Evolutionary conservation across 768 basidiomycete genomes (phyloP), one percentile per base, ranked within the genome.

Genomic region (Pleurotus salmoneostramineus): DNA sequence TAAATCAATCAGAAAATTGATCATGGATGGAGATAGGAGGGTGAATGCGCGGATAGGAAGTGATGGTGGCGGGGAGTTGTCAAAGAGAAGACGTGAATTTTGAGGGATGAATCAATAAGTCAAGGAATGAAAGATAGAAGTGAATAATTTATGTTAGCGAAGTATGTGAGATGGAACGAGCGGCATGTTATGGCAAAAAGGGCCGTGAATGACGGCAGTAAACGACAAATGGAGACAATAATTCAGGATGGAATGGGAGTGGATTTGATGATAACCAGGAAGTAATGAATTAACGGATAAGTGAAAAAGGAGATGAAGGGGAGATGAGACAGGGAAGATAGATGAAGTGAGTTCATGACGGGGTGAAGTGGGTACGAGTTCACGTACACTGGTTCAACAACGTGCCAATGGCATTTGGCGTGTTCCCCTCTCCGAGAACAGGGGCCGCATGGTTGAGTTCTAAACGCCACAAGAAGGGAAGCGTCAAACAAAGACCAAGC

Each of bases 371-470:
- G 12, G 43, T 49, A 32, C 69, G 58, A 61, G 61, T 60, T 58
- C 66, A 76, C 89, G 73, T 75, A 93, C 87, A 87, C 81, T 42
- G 90, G 87, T 71, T 93, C 91, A 52, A 92, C 78, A 58, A 88
- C 82, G 68, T 87, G 83, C 91, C 91, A 94, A 65, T 88, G 85
- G 67, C 91, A 93, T 68, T 86, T 88, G 51, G 76, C 77, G 72
- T 87, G 84, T 74, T 94, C 91, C 61, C 88, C 88, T 68, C 91
- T 83, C 61, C 88, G 83, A 59, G 82, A 77, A 70, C 91, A 94
- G 10, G 90, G 90, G 11, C 85, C 83, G 71, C 91, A 94, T 50
- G 91, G 91, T 63, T 91, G 88, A 11, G 83, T 78, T 68, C 91
- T 90, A 64, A 37, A 59, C 56, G 61, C 33, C 50, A 27, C 59